Evolutionary conservation across 345 rosid genomes (phyloP), one percentile per base, ranked within the genome.

Genomic region (Trapa incisa): DNA sequence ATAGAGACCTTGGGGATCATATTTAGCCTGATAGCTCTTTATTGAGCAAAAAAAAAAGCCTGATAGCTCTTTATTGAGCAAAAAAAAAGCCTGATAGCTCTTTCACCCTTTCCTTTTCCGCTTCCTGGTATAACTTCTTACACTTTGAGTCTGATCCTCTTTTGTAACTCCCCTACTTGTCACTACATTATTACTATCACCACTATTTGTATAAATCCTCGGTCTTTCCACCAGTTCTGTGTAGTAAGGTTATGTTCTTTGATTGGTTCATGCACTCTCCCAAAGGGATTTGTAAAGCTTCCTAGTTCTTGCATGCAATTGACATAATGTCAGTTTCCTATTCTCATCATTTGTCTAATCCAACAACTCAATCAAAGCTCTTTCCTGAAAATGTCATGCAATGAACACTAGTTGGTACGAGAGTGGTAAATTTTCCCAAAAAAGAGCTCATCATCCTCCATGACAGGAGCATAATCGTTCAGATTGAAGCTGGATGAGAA

Each of bases 281-380:
- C 66, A 88, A 67, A 54, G 87, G 91, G 39, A 58, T 81, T 73
- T 72, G 79, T 72, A 94, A 76, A 58, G 86, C 81, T 67, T 74
- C 84, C 84, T 91, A 94, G 37, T 77, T 91, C 68, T 94, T 92
- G 60, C 86, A 85, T 84, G 87, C 85, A 67, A 72, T 68, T 22
- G 82, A 81, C 71, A 94, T 48, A 95, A 80, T 1, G 88, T 77
- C 1, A 94, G 82, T 77, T 81, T 91, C 95, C 82, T 88, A 82
- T 94, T 94, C 70, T 94, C 99, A 35, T 79, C 86, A 47, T 78
- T 81, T 52, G 85, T 81, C 45, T 96, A 83, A 61, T 84, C 80
- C 83, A 94, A 38, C 75, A 90, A 96, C 74, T 87, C 95, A 68
- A 77, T 77, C 69, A 94, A 80, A 71, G 73, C 79, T 38, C 77